Evolutionary conservation across 306 rosid genomes (phyloP), one percentile per base, ranked within the genome.

Genomic region (Sphenostylis stenocarpa): DNA sequence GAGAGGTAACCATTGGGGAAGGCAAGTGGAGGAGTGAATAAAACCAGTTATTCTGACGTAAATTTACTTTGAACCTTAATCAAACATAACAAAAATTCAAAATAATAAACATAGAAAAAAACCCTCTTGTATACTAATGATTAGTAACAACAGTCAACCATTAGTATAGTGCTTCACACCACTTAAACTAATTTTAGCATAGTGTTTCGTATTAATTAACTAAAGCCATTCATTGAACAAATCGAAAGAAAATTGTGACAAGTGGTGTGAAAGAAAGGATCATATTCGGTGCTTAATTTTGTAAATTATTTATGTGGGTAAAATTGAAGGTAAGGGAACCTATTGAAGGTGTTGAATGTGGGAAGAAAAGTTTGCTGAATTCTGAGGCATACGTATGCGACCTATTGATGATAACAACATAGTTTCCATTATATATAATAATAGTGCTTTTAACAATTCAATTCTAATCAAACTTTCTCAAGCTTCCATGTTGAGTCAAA

Each of bases 261-360:
- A 21, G 79, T 70, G 72, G 79, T 76, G 75, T 52, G 49, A 29
- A 56, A 72, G 69, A 72, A 72, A 49, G 57, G 70, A 78, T 70
- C 64, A 34, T 68, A 75, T 81, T 68, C 43, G 45, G 62, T 75
- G 66, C 72, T 45, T 56, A 85, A 20, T 73, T 73, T 81, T 73
- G 31, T 75, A 61, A 51, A 23, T 31, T 79, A 79, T 83, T 56
- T 70, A 44, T 82, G 77, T 64, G 73, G 80, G 48, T 75, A 70
- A 81, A 74, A 70, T 70, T 81, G 60, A 56, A 38, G 63, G 62
- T 29, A 39, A 29, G 72, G 38, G 75, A 81, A 62, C 88, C 88
- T 73, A 75, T 82, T 48, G 48, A 75, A 70, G 53, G 58, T 75
- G 84, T 39, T 21, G 77, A 70, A 82, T 39, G 88, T 78, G 86